These are phyloP conservation scores for Ganoderma sp. DNA, from an alignment of 1,284 basidiomycete genomes.

Conservation along the genomic window DNA sequence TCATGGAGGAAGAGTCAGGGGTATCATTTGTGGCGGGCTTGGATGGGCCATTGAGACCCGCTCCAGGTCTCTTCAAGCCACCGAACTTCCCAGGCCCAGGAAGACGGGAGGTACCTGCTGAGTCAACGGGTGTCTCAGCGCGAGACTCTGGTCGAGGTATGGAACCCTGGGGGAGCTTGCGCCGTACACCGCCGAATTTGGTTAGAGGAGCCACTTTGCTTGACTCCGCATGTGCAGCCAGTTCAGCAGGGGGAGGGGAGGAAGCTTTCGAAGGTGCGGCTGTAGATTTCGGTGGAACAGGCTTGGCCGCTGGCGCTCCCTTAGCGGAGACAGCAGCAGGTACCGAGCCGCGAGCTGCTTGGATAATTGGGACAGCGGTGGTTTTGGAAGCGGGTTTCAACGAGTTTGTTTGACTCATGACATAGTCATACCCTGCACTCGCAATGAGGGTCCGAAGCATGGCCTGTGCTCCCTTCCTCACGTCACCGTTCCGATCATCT, in stretches of 20 bases:
- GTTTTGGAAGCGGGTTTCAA: constrained; percentile 92
- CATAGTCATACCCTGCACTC: constrained; percentile 82
- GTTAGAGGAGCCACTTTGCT: constrained; percentile 39
- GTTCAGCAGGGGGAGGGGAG: constrained; percentile 25
- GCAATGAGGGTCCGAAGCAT: constrained; percentile 82
- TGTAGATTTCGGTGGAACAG: constrained; percentile 37
- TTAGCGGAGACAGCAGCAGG: constrained; percentile 25
- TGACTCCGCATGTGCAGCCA: constrained; percentile 29
- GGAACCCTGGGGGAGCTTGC: constrained; percentile 71
- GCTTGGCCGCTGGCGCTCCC: constrained; percentile 33
- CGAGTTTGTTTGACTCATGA: constrained; percentile 85
- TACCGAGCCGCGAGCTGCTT: constrained; percentile 64
- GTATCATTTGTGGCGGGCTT: constrained; percentile 42
- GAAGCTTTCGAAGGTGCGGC: constrained; percentile 24
- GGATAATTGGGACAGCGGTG: constrained; percentile 87
- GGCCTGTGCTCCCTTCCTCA: constrained; percentile 89
- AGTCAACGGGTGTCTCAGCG: constrained; percentile 59
- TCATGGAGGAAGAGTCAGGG: constrained; percentile 48
- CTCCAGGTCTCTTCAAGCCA: constrained; percentile 58
- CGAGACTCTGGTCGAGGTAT: constrained; percentile 64
- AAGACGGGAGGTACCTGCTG: constrained; percentile 45
- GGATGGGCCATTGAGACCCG: constrained; percentile 39
- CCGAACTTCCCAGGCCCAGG: constrained; percentile 45
- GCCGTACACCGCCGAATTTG: constrained; percentile 68
- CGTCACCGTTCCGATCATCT: constrained; percentile 92